Percentiles rank a stretch among this genome's conserved stretches.
phyloP scores from a whole-genome alignment of 495 filamentous ascomycete species.

The Xylaria nigripes region DNA sequence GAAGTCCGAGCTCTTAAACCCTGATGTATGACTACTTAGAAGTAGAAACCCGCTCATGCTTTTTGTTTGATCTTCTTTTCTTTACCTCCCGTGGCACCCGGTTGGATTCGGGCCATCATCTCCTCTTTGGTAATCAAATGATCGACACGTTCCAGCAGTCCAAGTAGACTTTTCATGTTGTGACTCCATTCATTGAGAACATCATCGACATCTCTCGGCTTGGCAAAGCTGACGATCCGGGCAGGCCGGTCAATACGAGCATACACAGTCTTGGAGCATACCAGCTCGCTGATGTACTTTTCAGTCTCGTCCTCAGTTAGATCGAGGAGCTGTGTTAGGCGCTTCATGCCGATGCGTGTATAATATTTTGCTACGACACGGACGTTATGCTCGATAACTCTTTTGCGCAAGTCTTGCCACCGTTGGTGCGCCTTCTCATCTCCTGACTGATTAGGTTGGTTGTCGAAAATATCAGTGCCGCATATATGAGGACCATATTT shows the following conservation, averaged over 20 bases:
- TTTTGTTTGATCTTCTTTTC: slow-evolving; percentile 30
- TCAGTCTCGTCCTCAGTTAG: slow-evolving; percentile 92
- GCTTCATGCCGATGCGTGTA: slow-evolving; percentile 86
- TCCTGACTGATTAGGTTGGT: slow-evolving; percentile 46
- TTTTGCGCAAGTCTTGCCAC: slow-evolving; percentile 92
- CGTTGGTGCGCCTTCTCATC: slow-evolving; percentile 72
- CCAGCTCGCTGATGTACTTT: slow-evolving; percentile 91
- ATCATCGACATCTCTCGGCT: slow-evolving; percentile 91
- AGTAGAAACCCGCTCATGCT: slow-evolving; percentile 12
- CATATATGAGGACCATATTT: slow-evolving; percentile 84
- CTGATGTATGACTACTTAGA: slow-evolving; percentile 7
- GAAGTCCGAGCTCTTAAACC: slow-evolving; percentile 9
- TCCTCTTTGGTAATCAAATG: slow-evolving; percentile 99
- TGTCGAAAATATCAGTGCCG: slow-evolving; percentile 80
- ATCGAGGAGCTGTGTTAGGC: slow-evolving; percentile 82
- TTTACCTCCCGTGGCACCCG: slow-evolving; percentile 35
- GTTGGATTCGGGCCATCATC: slow-evolving; percentile 98
- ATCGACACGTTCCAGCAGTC: slow-evolving; percentile 86
- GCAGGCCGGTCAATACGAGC: slow-evolving; percentile 96
- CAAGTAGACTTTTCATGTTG: slow-evolving; percentile 95
- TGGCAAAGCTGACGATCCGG: slow-evolving; percentile 82
- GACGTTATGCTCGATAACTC: slow-evolving; percentile 98
- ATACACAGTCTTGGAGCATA: slow-evolving; percentile 93
- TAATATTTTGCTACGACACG: slow-evolving; percentile 97
- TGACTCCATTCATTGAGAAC: slow-evolving; percentile 97